Conservation (phyloP, 106 monocot genomes). For the Apostasia shenzhenica region DNA sequence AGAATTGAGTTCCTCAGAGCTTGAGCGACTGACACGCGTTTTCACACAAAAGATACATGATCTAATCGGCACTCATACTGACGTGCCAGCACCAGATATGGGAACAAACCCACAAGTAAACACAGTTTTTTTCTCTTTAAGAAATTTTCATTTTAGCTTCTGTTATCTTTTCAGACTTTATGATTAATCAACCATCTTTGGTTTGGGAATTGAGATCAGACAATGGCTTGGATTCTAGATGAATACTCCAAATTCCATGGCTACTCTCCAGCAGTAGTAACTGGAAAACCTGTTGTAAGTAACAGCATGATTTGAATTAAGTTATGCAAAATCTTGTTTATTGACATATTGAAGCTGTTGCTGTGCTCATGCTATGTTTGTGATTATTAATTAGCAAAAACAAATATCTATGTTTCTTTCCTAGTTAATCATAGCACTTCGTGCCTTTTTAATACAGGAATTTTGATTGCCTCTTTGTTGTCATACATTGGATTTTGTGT, state of each 20-base stretch:
- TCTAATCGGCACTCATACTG: slow-evolving; percentile 76
- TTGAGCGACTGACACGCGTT: slow-evolving; percentile 71
- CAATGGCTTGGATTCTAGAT: slow-evolving; percentile 93
- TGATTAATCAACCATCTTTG: no score
- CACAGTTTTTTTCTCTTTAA: no score
- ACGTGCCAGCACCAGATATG: slow-evolving; percentile 92
- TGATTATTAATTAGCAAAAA: no score
- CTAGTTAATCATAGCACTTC: no score
- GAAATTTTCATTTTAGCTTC: not conserved
- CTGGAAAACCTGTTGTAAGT: slow-evolving; percentile 94
- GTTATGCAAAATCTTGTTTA: not conserved
- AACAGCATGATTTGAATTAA: not conserved
- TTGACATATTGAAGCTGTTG: not conserved
- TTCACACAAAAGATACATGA: slow-evolving; percentile 95
- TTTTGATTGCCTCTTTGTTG: no score
- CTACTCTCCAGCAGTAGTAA: slow-evolving; percentile 83
- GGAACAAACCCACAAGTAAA: slow-evolving; percentile 77
- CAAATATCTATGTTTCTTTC: no score
- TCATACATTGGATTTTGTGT: not conserved
- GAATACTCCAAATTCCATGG: slow-evolving; percentile 93
- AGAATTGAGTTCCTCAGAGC: slow-evolving; percentile 65
- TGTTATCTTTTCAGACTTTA: not conserved
- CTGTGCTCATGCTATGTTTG: not conserved
- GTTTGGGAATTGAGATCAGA: slow-evolving; percentile 19
- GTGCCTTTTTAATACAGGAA: no score